Evolutionary conservation across 2,329 filamentous ascomycete species (phyloP).

Genomic region (Aureobasidium sp.): DNA sequence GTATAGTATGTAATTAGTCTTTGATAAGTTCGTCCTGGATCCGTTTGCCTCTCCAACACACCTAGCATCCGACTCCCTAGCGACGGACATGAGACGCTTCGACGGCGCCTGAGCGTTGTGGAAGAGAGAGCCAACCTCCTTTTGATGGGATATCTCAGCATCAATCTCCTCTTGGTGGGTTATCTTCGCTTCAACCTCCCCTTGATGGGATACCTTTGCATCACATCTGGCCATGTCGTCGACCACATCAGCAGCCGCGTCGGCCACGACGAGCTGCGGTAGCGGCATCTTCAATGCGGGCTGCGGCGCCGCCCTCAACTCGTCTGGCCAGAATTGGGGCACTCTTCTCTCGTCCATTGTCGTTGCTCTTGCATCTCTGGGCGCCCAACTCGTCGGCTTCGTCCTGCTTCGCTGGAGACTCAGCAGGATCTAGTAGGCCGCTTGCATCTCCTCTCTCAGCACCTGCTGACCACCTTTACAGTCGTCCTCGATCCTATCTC

Average conservation of each 20-base stretch:
- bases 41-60: not conserved
- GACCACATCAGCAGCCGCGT: not conserved
- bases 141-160: no score
- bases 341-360: constrained; percentile 34
- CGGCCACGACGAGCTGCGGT: not conserved
- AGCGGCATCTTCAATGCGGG: not conserved
- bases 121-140: not conserved
- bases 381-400: constrained; percentile 58
- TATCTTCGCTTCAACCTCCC: no score
- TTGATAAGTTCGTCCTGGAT: not conserved
- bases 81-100: constrained; percentile 1
- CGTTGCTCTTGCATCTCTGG: constrained; percentile 29
- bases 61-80: not conserved
- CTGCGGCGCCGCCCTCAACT: not conserved
- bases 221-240: not conserved
- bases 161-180: no score
- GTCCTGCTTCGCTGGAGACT: constrained; percentile 69
- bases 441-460: not conserved
- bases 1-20: no score
- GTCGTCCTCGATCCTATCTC: constrained; percentile 77
- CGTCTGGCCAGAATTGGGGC: constrained; percentile 24
- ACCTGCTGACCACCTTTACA: not conserved
- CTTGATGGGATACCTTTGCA: no score
- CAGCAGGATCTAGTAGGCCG: constrained; percentile 60
- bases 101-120: not conserved